Evolutionary conservation across 164 flowering plant genomes (phyloP).

Genomic region (Akebia trifoliata): DNA sequence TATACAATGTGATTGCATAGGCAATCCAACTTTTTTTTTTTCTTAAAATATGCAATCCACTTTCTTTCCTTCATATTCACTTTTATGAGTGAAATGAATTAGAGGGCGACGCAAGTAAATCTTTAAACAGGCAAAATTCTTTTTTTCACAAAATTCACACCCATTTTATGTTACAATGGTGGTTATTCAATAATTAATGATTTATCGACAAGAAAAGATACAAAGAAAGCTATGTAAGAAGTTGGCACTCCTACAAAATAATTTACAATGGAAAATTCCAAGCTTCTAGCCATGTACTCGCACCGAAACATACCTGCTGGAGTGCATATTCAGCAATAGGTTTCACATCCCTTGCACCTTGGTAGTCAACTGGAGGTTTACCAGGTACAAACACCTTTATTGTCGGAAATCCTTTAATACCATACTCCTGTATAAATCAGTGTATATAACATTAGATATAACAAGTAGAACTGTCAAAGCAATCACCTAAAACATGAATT

Average conservation of each 20-base stretch:
- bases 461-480: neutral
- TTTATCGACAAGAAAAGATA: no score
- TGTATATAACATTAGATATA: neutral
- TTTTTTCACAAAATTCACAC: no score
- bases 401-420: slow-evolving; percentile 90
- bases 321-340: slow-evolving; percentile 82
- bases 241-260: neutral
- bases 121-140: no score
- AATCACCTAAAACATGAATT: neutral
- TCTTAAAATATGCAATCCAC: no score
- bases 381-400: slow-evolving; percentile 93
- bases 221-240: no score
- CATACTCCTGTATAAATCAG: slow-evolving; percentile 63
- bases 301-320: slow-evolving; percentile 53
- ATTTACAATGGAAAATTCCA: neutral
- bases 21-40: no score
- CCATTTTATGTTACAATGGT: no score
- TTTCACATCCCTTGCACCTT: slow-evolving; percentile 94
- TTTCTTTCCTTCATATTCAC: no score
- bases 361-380: slow-evolving; percentile 86
- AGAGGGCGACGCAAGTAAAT: no score
- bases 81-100: no score
- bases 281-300: slow-evolving; percentile 4
- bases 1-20: no score
- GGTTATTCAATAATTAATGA: no score